Conservation (phyloP, 2,329 filamentous ascomycete species). For the Fusarium mangiferae region DNA sequence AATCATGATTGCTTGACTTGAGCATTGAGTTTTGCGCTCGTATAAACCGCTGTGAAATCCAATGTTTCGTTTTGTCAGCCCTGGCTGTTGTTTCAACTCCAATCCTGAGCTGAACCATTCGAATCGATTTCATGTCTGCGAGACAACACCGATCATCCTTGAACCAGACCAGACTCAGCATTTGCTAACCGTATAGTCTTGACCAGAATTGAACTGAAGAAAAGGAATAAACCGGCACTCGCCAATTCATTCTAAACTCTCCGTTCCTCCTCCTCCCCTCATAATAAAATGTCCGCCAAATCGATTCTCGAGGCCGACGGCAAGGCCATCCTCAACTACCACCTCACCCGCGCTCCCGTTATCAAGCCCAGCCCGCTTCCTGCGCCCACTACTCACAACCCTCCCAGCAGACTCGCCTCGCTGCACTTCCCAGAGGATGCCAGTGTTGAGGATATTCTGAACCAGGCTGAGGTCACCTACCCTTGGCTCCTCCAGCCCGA, state of each 20-base stretch:
- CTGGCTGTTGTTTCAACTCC: constrained; percentile 19
- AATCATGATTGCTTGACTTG: constrained; percentile 18
- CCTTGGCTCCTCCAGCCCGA: constrained; percentile 89
- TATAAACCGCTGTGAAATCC: constrained; percentile 20
- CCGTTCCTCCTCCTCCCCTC: constrained; percentile 37
- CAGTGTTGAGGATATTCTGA: constrained; percentile 83
- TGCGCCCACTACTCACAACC: constrained; percentile 85
- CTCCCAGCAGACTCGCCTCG: constrained; percentile 88
- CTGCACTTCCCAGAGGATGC: constrained; percentile 93
- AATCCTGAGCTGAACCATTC: constrained; percentile 11
- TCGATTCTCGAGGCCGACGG: constrained; percentile 98
- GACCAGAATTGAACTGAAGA: constrained; percentile 44
- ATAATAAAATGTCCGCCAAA: constrained; percentile 71
- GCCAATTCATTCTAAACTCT: constrained; percentile 38
- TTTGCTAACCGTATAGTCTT: constrained; percentile 27
- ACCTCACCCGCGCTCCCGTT: constrained; percentile 95
- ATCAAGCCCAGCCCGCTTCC: constrained; percentile 98
- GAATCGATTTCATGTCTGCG: constrained; percentile 26
- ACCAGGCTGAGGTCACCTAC: constrained; percentile 96
- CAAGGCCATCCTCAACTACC: constrained; percentile 99
- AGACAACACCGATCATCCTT: constrained; percentile 21
- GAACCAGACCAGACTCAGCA: constrained; percentile 2
- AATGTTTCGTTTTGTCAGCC: constrained; percentile 16
- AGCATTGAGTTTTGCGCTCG: constrained; percentile 1
- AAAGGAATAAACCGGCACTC: constrained; percentile 42